Evolutionary conservation across 208 protist species (phyloP).

Genomic region (Wallacemonas sp.): DNA sequence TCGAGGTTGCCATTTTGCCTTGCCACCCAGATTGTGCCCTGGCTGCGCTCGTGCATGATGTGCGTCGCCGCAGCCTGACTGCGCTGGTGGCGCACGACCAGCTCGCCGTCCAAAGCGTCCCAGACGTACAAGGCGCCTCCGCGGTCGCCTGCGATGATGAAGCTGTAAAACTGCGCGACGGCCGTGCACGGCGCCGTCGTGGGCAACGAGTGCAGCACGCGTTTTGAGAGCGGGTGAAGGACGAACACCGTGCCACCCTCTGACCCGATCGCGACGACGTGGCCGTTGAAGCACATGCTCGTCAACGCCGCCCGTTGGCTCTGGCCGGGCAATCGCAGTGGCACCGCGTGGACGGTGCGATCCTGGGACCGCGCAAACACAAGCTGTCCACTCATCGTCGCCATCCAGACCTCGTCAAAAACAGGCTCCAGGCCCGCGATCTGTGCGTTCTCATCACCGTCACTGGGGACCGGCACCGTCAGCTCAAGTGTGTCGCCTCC

Average conservation of each 20-base stretch:
- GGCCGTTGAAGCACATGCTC: conserved; percentile 58
- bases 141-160: conserved; percentile 58
- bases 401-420: conserved; percentile 64
- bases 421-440: conserved; percentile 45
- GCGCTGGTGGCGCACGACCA: conserved; percentile 28
- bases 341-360: conserved; percentile 17
- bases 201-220: conserved; percentile 36
- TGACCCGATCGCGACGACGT: conserved; percentile 43
- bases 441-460: conserved; percentile 21
- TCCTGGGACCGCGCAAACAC: conserved; percentile 34
- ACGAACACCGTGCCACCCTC: conserved; percentile 49
- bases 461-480: conserved; percentile 27
- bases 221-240: conserved; percentile 43
- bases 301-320: conserved; percentile 47
- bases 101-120: conserved; percentile 36
- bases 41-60: conserved; percentile 58
- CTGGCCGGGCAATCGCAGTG: conserved; percentile 30
- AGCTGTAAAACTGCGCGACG: conserved; percentile 42
- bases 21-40: conserved; percentile 63
- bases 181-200: conserved; percentile 51
- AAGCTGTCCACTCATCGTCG: conserved; percentile 44
- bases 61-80: conserved; percentile 43
- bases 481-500: conserved; percentile 24
- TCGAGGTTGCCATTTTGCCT: conserved; percentile 61
- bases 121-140: conserved; percentile 59